phyloP scores from a whole-genome alignment of 257 asterid species.

The Solanum chaucha region DNA sequence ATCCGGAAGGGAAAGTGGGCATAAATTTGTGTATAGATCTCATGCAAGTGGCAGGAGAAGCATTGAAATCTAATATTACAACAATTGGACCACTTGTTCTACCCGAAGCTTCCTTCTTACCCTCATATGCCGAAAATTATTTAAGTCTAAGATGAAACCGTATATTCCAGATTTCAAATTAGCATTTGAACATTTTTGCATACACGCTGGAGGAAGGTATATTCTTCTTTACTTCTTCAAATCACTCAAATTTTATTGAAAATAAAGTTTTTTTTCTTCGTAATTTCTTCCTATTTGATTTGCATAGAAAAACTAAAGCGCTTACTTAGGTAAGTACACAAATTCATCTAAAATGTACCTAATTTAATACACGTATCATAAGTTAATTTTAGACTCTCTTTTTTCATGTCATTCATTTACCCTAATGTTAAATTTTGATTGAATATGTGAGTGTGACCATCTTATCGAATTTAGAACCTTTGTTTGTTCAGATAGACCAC shows the following conservation, averaged over 20 bases:
- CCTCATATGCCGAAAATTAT: slow-evolving; percentile 20
- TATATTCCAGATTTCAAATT: slow-evolving; percentile 46
- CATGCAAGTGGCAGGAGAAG: slow-evolving; percentile 51
- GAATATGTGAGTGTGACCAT: not conserved
- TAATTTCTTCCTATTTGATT: not conserved
- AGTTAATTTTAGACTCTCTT: not conserved
- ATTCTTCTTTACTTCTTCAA: not conserved
- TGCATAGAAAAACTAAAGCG: not conserved
- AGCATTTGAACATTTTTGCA: slow-evolving; percentile 71
- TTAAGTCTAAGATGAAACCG: slow-evolving; percentile 21
- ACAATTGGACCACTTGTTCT: slow-evolving; percentile 59
- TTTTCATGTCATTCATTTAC: not conserved
- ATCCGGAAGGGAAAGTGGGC: slow-evolving; percentile 36
- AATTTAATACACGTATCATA: not conserved
- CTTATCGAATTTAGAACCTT: not conserved
- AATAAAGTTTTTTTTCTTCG: not conserved
- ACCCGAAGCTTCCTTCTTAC: slow-evolving; percentile 33
- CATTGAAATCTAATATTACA: slow-evolving; percentile 49
- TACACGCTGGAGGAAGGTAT: slow-evolving; percentile 52
- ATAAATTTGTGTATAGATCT: slow-evolving; percentile 43
- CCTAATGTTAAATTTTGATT: not conserved
- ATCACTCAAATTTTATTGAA: not conserved
- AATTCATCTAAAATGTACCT: not conserved
- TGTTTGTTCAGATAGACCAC: not conserved
- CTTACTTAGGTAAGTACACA: too few relatives aligned